Conservation (phyloP, 257 asterid species). For the Solanum sejunctum region DNA sequence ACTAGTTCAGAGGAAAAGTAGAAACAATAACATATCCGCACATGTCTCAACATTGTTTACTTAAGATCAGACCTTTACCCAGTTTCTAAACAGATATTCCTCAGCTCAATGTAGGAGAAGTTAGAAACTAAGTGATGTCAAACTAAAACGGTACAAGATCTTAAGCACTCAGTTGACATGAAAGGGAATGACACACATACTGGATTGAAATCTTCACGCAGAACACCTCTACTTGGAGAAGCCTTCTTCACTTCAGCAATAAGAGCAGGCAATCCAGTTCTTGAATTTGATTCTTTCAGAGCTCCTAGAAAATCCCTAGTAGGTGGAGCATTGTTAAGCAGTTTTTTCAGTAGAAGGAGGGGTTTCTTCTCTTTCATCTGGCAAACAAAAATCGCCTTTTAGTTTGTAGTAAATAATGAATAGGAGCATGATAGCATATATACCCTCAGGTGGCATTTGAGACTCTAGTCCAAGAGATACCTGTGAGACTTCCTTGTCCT, state of each 20-base stretch:
- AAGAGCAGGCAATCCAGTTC: conserved; percentile 70
- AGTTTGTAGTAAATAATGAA: not conserved
- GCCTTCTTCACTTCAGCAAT: conserved; percentile 97
- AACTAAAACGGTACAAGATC: not conserved
- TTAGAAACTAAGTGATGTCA: not conserved
- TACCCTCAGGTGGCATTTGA: not conserved
- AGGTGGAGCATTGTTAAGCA: conserved; percentile 45
- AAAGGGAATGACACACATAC: conserved; percentile 27
- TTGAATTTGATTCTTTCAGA: conserved; percentile 45
- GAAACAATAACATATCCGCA: not conserved
- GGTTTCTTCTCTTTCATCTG: conserved; percentile 67
- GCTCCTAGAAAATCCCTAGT: conserved; percentile 74
- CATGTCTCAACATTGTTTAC: not conserved
- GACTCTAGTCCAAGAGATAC: conserved; percentile 23
- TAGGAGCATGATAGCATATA: not conserved
- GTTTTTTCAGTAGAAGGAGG: conserved; percentile 29
- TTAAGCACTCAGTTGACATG: not conserved
- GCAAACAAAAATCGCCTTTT: not conserved
- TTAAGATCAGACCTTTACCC: not conserved
- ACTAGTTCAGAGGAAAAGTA: not conserved
- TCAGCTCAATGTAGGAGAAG: not conserved
- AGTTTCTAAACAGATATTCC: not conserved
- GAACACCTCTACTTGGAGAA: conserved; percentile 81
- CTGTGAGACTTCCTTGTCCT: conserved; percentile 60
- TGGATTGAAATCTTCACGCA: conserved; percentile 80